Conservation (phyloP, 1,139 yeast species). For the Suhomyces bolitotheri region DNA sequence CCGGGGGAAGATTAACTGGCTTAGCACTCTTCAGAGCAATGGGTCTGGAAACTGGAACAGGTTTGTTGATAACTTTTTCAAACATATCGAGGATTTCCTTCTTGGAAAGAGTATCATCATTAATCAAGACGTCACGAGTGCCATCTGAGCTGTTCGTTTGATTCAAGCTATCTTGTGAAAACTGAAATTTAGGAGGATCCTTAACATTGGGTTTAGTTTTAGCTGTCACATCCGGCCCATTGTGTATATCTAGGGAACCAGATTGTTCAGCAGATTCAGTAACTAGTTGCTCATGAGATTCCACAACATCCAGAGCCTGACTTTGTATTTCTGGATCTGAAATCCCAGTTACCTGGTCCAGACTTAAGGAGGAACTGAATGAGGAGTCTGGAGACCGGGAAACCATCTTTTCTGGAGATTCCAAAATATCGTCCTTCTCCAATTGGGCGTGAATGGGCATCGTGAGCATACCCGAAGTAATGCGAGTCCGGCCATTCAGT, state of each 20-base stretch:
- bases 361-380: constrained; percentile 6
- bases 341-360: constrained; percentile 4
- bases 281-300: background rate
- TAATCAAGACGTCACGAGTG: background rate
- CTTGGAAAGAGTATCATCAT: constrained; percentile 21
- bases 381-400: constrained; percentile 5
- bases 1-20: constrained; percentile 6
- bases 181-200: background rate
- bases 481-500: constrained; percentile 40
- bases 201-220: background rate
- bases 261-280: background rate
- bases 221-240: no score
- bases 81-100: constrained; percentile 29
- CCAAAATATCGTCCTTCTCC: constrained; percentile 10
- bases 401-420: constrained; percentile 2
- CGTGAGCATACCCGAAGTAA: constrained; percentile 67
- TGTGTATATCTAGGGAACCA: no score
- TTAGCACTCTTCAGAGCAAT: background rate
- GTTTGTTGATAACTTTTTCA: constrained; percentile 18
- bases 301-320: background rate
- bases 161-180: no score
- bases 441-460: constrained; percentile 26
- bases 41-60: constrained; percentile 6
- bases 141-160: no score
- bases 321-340: no score